A percentile compares a stretch with the other conserved stretches of the same genome.
Evolutionary conservation across 805 yeast species (phyloP).

Genomic region (Nadsonia fulvescens): DNA sequence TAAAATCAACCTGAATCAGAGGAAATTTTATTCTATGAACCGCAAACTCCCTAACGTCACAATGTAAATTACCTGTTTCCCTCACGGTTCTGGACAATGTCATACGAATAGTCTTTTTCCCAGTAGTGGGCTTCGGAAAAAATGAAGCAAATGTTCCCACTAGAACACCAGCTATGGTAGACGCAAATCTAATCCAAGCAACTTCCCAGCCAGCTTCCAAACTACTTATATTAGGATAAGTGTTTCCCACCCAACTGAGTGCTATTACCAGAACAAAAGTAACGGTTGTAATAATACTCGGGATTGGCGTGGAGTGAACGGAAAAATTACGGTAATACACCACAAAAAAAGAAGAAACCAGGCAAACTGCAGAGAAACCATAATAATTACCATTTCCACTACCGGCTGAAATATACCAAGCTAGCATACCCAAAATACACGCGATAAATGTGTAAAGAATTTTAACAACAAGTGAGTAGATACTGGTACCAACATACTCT

Average conservation of each 20-base stretch:
- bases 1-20: slow-evolving; percentile 10
- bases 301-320: slow-evolving; percentile 14
- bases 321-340: slow-evolving; percentile 15
- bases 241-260: slow-evolving; percentile 16
- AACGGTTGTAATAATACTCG: slow-evolving; percentile 15
- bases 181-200: slow-evolving; percentile 20
- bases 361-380: slow-evolving; percentile 18
- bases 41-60: slow-evolving; percentile 17
- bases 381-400: slow-evolving; percentile 18
- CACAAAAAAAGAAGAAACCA: slow-evolving; percentile 11
- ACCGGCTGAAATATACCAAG: slow-evolving; percentile 20
- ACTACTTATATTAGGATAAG: slow-evolving; percentile 8
- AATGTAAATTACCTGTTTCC: slow-evolving; percentile 15
- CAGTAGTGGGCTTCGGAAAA: slow-evolving; percentile 17
- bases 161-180: slow-evolving; percentile 17
- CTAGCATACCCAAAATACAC: slow-evolving; percentile 17
- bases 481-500: slow-evolving; percentile 18
- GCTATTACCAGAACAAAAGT: slow-evolving; percentile 17
- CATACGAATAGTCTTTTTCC: slow-evolving; percentile 16
- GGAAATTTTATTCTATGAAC: slow-evolving; percentile 12
- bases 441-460: slow-evolving; percentile 16
- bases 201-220: slow-evolving; percentile 16
- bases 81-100: slow-evolving; percentile 13
- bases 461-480: slow-evolving; percentile 14
- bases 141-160: slow-evolving; percentile 17